Evolutionary conservation across 306 rosid species (phyloP).

Genomic region (Citrullus mucosospermus): DNA sequence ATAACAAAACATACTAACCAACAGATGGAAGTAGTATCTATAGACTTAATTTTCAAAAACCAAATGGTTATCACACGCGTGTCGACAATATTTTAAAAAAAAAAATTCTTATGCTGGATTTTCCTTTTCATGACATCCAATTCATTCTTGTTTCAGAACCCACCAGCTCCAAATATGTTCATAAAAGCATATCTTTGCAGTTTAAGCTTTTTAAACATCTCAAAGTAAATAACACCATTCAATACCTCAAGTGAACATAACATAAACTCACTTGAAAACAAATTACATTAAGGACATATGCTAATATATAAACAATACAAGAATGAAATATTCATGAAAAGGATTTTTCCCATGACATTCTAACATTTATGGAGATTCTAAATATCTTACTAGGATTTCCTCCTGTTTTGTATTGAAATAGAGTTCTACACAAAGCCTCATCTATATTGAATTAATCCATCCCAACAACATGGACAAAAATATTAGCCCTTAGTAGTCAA

Average conservation of each 20-base stretch:
- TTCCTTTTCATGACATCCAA: neutral
- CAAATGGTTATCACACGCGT: too few species aligned
- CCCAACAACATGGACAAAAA: neutral
- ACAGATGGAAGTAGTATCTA: too few species aligned
- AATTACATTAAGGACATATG: neutral
- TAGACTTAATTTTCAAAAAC: too few species aligned
- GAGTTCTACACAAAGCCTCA: slow-evolving; percentile 3
- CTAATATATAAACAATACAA: neutral
- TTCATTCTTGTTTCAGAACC: neutral
- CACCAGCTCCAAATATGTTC: neutral
- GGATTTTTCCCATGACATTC: neutral
- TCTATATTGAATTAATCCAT: slow-evolving; percentile 3
- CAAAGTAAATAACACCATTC: neutral
- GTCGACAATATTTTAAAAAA: too few species aligned
- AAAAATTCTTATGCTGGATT: neutral
- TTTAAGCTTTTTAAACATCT: neutral
- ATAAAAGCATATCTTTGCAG: neutral
- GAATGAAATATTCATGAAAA: neutral
- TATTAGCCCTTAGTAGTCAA: neutral
- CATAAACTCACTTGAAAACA: neutral
- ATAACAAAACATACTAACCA: too few species aligned
- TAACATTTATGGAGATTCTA: neutral
- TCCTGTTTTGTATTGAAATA: neutral
- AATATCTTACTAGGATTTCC: neutral
- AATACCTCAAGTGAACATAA: neutral